Conservation (phyloP, 345 rosid genomes). For the Raphanus sativus region DNA sequence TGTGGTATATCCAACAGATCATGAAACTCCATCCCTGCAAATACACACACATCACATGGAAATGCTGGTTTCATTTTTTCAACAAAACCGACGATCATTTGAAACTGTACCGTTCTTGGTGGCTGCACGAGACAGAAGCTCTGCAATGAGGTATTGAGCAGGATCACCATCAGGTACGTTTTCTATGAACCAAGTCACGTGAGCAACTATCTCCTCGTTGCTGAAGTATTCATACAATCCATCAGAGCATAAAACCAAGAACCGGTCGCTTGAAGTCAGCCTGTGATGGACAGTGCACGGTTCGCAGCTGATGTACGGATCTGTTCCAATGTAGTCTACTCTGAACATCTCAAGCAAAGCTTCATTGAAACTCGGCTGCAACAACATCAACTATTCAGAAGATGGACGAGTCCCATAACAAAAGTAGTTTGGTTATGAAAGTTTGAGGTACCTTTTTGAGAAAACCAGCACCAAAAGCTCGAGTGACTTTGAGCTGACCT, state of each 20-base stretch:
- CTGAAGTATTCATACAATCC: conserved; percentile 94
- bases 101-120: conserved; percentile 72
- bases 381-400: neutral
- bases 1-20: conserved; percentile 89
- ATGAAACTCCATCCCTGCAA: conserved; percentile 92
- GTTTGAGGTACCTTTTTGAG: conserved; percentile 66
- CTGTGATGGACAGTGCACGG: conserved; percentile 84
- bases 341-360: conserved; percentile 81
- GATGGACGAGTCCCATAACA: neutral
- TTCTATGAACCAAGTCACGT: conserved; percentile 96
- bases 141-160: conserved; percentile 89
- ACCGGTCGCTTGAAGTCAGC: conserved; percentile 78
- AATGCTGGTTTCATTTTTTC: neutral
- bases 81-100: neutral
- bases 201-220: conserved; percentile 95
- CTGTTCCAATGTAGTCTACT: conserved; percentile 66
- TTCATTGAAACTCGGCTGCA: conserved; percentile 85
- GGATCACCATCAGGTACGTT: conserved; percentile 98
- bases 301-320: conserved; percentile 74
- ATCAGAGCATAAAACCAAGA: conserved; percentile 88
- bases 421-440: neutral
- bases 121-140: conserved; percentile 93
- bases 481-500: conserved; percentile 90
- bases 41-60: neutral
- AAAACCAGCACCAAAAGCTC: conserved; percentile 96